Base-by-base conservation (phyloP, 768 basidiomycete genomes). In the Amanita rimosa region DNA sequence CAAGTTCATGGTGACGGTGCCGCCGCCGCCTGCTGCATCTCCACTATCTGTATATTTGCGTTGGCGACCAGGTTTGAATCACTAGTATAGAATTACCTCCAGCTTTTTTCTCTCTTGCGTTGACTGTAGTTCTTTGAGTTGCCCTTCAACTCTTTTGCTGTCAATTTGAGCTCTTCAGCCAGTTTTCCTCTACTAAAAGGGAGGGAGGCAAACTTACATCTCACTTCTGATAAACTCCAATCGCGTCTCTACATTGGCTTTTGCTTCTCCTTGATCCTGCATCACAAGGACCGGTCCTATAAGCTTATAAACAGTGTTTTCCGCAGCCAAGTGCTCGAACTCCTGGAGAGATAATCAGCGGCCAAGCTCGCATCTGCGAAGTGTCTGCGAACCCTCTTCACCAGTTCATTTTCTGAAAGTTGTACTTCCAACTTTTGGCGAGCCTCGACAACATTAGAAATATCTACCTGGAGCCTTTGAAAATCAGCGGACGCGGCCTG, bases 391-490 rank as follows among this genome's bases (percentile, higher is more conserved):
- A 85, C 94, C 77, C 94, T 89, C 62, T 90, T 81, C 39, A 97
- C 95, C 42, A 81, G 69, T 63, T 96, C 89, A 65, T 93, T 96
- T 67, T 97, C 95, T 5, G 84, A 82, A 38, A 85, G 67, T 61
- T 96, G 93, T 0, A 91, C 81, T 53, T 95, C 95, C n/a, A 97
- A 74, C 47, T 79, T 75, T 57, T 95, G 90, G 38, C 86, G 73
- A 11, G 80, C 83, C 55, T 92, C 89, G 33, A 98, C 83, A 3
- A 76, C 72, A 48, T 69, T 72, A 1, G 81, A 71, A 35, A 92
- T 68, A 52, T 94, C 89, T 2, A 65, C 59, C 60, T 96, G 91
- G 6, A 93, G 58, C 57, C 85, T 88, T 58, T 92, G 85, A 59
- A 82, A 94, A 53, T 88, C 88, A 17, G 67, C 57, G 4, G 90